Evolutionary conservation across 2,329 filamentous ascomycete genomes (phyloP).

Genomic region (Lachnellula arida): DNA sequence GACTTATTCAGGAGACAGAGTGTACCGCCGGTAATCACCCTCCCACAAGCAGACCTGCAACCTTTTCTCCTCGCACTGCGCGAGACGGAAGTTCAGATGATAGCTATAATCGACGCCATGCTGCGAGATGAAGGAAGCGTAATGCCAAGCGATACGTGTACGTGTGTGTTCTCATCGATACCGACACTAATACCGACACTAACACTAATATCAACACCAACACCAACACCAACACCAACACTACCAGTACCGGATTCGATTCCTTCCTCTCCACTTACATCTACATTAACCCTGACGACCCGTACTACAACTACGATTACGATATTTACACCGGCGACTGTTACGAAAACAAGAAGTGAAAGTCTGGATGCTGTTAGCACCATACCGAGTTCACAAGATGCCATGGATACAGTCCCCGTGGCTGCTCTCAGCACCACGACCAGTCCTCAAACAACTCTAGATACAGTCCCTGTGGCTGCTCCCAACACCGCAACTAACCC

Average conservation of each 20-base stretch:
- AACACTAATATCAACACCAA: too few species aligned
- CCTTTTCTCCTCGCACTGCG: conserved; percentile 5
- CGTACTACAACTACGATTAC: not conserved
- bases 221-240: too few species aligned
- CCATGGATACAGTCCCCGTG: not conserved
- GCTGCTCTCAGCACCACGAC: not conserved
- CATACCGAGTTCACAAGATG: not conserved
- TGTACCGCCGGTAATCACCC: not conserved
- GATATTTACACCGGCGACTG: not conserved
- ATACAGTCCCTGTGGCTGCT: conserved; percentile 4
- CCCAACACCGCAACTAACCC: conserved; percentile 7
- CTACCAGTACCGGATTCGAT: too few species aligned
- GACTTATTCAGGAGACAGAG: conserved; percentile 8
- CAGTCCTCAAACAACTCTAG: not conserved
- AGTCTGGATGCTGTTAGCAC: conserved; percentile 1
- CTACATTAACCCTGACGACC: not conserved
- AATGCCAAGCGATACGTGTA: not conserved
- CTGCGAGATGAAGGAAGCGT: not conserved
- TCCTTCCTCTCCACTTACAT: too few species aligned
- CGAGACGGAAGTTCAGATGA: not conserved
- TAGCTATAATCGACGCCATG: not conserved
- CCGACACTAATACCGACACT: too few species aligned
- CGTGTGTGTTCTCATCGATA: not conserved
- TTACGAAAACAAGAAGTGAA: not conserved
- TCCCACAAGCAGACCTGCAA: conserved; percentile 6